These are phyloP conservation scores for Fraxinus excelsior DNA, from an alignment of 257 asterid species.

Conservation along the genomic window DNA sequence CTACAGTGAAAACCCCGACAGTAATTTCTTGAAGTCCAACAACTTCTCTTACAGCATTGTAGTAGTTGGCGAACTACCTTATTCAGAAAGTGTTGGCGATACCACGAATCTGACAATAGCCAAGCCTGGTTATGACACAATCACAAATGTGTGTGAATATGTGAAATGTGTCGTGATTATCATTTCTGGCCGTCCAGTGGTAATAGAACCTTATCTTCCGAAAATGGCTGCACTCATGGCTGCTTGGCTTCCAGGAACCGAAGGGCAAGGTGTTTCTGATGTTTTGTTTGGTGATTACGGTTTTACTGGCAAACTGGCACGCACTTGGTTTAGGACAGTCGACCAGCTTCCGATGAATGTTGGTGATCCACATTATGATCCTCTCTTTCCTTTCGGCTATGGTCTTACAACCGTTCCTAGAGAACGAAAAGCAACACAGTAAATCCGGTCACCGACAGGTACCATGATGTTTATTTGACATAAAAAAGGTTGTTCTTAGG, in stretches of 20 bases:
- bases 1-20: constrained; percentile 41
- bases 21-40: constrained; percentile 26
- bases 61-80: constrained; percentile 56
- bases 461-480: background rate
- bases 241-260: constrained; percentile 59
- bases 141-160: constrained; percentile 35
- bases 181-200: constrained; percentile 47
- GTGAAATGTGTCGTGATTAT: constrained; percentile 46
- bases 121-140: constrained; percentile 42
- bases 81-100: constrained; percentile 50
- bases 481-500: background rate
- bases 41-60: constrained; percentile 45
- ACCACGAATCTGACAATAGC: constrained; percentile 44
- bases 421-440: constrained; percentile 24
- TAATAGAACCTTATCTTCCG: constrained; percentile 38
- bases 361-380: constrained; percentile 55
- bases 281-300: constrained; percentile 48
- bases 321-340: constrained; percentile 47
- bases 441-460: background rate
- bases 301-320: constrained; percentile 48
- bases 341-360: constrained; percentile 56
- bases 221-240: constrained; percentile 45
- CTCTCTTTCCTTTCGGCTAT: constrained; percentile 47
- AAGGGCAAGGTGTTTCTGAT: constrained; percentile 56
- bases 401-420: constrained; percentile 37